Base-by-base conservation (phyloP, 805 yeast species). In the Metschnikowia kunwiensis region DNA sequence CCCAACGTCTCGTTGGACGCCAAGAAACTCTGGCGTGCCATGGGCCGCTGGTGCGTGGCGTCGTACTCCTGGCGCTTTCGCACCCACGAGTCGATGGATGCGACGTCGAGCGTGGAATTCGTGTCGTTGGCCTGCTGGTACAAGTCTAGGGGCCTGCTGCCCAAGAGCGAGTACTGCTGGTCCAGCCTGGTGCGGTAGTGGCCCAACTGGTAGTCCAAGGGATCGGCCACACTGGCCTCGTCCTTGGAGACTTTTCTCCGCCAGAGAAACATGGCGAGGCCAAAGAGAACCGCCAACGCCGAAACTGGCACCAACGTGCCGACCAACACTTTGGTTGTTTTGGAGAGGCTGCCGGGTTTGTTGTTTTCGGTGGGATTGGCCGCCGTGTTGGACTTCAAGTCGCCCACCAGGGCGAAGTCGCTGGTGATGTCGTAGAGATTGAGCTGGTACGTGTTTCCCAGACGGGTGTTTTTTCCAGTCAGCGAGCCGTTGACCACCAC, bases 51-150 rank as follows among this genome's bases (percentile, higher is more conserved):
- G 37, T 39, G 44, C 21, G 50, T 44, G 24, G 45, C 53, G 5
- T 70, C 78, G 43, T 60, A 74, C 38, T 68, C 68, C 36, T 69
- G 70, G 43, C 79, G 54, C 49, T 75, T 75, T 19, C 66, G 60
- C 27, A 68, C 65, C 80, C 80, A 75, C 15, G 77, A 72, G 40
- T 68, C 70, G 16, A 76, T 68, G 4, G 79, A 74, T 7, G 69
- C 56, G 18, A 60, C 71, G 33, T 73, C 80, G 21, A 68, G 45
- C 0, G 72, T 65, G 2, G 68, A 62, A 21, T 42, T 51, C 3
- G 61, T 52, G 36, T 68, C 72, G 40, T 59, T 57, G 6, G 9
- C 16, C 15, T 36, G 39, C 19, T 23, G 36, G 38, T 36, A 46
- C 18, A 44, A 27, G 20, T 42, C 38, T 33, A 45, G 36, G 3